Conservation (phyloP, 345 rosid species). For the Trapa bicornis region DNA sequence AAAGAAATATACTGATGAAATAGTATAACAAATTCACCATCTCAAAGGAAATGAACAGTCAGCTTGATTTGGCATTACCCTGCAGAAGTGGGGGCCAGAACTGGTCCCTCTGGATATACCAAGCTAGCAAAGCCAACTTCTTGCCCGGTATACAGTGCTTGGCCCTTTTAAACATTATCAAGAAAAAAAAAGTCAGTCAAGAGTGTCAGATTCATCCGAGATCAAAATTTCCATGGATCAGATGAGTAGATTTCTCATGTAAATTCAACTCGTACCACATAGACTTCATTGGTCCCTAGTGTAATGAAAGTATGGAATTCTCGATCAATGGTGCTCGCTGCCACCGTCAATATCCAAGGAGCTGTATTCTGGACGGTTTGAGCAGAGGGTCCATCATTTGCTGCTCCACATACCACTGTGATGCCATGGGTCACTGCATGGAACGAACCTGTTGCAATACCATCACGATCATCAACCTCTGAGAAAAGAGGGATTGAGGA, state of each 20-base stretch:
- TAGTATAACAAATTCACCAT: not conserved
- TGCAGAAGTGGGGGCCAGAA: conserved; percentile 19
- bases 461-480: conserved; percentile 27
- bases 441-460: conserved; percentile 36
- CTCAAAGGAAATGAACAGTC: not conserved
- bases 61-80: conserved; percentile 14
- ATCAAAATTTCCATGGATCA: not conserved
- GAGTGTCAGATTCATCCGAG: not conserved
- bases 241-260: too few species aligned
- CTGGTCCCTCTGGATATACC: conserved; percentile 26
- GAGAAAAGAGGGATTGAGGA: conserved; percentile 22
- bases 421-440: conserved; percentile 45
- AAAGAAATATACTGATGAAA: not conserved
- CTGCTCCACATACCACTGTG: conserved; percentile 35
- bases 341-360: conserved; percentile 51
- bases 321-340: conserved; percentile 44
- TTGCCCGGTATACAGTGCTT: conserved; percentile 30
- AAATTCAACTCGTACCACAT: conserved; percentile 8
- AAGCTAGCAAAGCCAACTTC: conserved; percentile 28
- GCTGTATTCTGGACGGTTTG: conserved; percentile 32
- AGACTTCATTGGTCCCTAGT: conserved; percentile 30
- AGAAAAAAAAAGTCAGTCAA: not conserved
- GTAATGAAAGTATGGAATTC: conserved; percentile 23
- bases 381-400: conserved; percentile 30
- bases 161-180: conserved; percentile 31